Evolutionary conservation across 202 grass and related monocot genomes (phyloP), one percentile per base, ranked within the genome.

Genomic region (Setaria italica): DNA sequence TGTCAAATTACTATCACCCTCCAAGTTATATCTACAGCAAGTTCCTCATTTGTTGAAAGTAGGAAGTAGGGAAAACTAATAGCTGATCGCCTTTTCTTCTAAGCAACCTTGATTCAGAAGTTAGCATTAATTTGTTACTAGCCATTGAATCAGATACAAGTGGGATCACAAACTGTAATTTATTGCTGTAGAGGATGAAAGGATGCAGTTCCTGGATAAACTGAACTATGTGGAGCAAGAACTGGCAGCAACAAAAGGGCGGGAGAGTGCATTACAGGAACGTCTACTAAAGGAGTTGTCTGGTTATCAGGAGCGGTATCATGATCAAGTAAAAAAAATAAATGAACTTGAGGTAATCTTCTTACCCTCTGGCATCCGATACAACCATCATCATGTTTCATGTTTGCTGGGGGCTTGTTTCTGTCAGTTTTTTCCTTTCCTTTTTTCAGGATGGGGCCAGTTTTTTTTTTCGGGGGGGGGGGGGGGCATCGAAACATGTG

Each of bases 171-270:
- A 62, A 74, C 29, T 81, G 20, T 42, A 76, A 41, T 80, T 86
- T 94, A 64, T n/a, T 87, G 59, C 62, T 80, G 29, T 42, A 99
- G 96, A 95, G 79, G 81, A 94, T 89, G 96, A 92, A 89, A 95
- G 82, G 79, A 81, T 83, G 55, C 82, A 82, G 72, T 94, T 45
- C 82, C 80, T 87, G 85, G 93, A 94, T 77, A 85, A 87, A 66
- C 56, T 92, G 77, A 84, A 81, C 51, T 92, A 85, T 67, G 83
- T 91, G 79, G 93, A 99, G 82, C 96, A 99, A 96, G 93, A 99
- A 70, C 80, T 95, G 64, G 88, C 92, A 34, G 93, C 93, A 70
- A 89, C 96, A 59, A 99, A 95, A 88, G 93, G 91, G 14, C 82
- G 90, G 30, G 93, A 99, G 77, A 82, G 71, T 67, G 83, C 96